phyloP scores from a whole-genome alignment of 371 early-diverging fungal genomes.

The Lichtheimia ornata region DNA sequence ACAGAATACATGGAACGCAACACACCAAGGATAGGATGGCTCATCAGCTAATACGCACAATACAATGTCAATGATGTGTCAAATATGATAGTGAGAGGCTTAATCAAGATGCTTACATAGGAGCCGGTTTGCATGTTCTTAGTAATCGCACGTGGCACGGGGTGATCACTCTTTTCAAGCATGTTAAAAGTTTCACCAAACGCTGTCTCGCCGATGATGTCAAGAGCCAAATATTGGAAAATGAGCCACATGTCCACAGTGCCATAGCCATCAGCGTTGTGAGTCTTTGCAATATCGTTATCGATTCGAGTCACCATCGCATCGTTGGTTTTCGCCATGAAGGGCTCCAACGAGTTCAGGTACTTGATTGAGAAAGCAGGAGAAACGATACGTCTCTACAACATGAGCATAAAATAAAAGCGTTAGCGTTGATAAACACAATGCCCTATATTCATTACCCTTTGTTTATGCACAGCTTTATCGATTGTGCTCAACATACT shows the following conservation, averaged over 20 bases:
- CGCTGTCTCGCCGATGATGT: slow-evolving; percentile 43
- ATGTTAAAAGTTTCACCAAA: slow-evolving; percentile 51
- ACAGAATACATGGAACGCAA: not conserved
- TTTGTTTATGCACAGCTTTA: slow-evolving; percentile 31
- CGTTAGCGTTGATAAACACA: not conserved
- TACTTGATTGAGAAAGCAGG: slow-evolving; percentile 51
- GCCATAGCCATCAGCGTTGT: slow-evolving; percentile 14
- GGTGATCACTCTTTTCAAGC: slow-evolving; percentile 39
- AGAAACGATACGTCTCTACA: slow-evolving; percentile 41
- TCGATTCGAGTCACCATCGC: slow-evolving; percentile 23
- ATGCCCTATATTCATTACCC: slow-evolving; percentile 15
- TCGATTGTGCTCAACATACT: slow-evolving; percentile 32
- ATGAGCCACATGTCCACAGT: slow-evolving; percentile 36
- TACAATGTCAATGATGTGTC: too few relatives aligned
- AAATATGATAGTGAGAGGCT: too few relatives aligned
- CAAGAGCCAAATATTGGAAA: slow-evolving; percentile 38
- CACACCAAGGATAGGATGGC: slow-evolving; percentile 9
- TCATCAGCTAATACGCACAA: not conserved
- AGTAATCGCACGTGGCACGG: slow-evolving; percentile 26
- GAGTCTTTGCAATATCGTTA: slow-evolving; percentile 13
- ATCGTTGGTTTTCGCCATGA: slow-evolving; percentile 22
- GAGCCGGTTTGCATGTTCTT: not conserved
- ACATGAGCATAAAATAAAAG: not conserved
- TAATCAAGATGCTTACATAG: slow-evolving; percentile 9
- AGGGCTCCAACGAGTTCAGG: slow-evolving; percentile 39